Percentiles rank a stretch among this genome's conserved stretches.
phyloP scores from a whole-genome alignment of 495 filamentous ascomycete genomes.

The Ascobolus immersus region DNA sequence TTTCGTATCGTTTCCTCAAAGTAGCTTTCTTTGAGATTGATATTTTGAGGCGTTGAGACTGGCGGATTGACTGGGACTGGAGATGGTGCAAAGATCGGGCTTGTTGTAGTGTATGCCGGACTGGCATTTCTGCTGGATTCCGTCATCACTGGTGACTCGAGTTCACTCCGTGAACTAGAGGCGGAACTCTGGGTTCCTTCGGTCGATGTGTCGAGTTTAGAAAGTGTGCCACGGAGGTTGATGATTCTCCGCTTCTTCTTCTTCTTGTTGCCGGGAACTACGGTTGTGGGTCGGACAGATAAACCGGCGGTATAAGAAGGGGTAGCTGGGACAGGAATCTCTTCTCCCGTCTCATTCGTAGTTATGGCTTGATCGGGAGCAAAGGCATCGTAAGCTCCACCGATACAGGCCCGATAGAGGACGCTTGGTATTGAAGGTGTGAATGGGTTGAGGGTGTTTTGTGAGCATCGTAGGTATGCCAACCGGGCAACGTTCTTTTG shows the following conservation, averaged over 20 bases:
- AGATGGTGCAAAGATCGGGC: slow-evolving; percentile 7
- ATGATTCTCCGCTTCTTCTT: slow-evolving; percentile 88
- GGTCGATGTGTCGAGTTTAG: slow-evolving; percentile 5
- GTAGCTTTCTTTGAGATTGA: background rate
- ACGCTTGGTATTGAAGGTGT: slow-evolving; percentile 62
- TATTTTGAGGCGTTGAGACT: background rate
- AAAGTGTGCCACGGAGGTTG: slow-evolving; percentile 39
- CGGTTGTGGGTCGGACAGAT: slow-evolving; percentile 23
- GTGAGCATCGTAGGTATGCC: slow-evolving; percentile 49
- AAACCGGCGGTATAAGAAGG: slow-evolving; percentile 31
- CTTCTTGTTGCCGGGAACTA: slow-evolving; percentile 27
- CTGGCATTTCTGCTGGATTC: too few relatives aligned
- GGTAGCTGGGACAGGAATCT: slow-evolving; percentile 22
- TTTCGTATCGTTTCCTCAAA: slow-evolving; percentile 6
- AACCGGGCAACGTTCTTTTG: slow-evolving; percentile 68
- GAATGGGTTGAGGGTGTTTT: slow-evolving; percentile 64
- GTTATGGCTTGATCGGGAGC: slow-evolving; percentile 44
- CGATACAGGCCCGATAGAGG: slow-evolving; percentile 77
- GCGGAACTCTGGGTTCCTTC: slow-evolving; percentile 5
- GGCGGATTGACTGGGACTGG: slow-evolving; percentile 3
- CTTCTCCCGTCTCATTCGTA: slow-evolving; percentile 28
- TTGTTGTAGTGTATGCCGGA: too few relatives aligned
- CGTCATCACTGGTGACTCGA: too few relatives aligned
- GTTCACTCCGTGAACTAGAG: too few relatives aligned
- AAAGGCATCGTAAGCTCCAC: slow-evolving; percentile 12